Conservation (phyloP, 2,329 filamentous ascomycete species). For the Trichophyton mentagrophytes region DNA sequence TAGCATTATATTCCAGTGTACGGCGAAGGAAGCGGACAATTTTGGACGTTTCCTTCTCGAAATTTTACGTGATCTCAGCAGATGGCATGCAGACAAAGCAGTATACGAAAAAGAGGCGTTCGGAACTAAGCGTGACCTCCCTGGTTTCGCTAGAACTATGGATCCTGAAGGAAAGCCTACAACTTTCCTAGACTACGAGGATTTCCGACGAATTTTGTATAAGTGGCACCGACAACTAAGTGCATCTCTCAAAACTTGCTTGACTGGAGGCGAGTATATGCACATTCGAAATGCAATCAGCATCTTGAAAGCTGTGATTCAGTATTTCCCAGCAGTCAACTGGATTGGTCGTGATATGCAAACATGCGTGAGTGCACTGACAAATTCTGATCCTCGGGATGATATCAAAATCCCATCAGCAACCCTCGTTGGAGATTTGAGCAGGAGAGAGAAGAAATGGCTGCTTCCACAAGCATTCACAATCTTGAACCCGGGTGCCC, state of each 20-base stretch:
- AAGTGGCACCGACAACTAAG: conserved; percentile 82
- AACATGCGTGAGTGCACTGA: conserved; percentile 31
- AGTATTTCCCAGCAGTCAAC: conserved; percentile 77
- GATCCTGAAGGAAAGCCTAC: conserved; percentile 58
- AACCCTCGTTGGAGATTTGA: conserved; percentile 38
- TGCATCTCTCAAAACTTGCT: conserved; percentile 65
- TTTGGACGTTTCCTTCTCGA: conserved; percentile 84
- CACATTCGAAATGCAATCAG: conserved; percentile 94
- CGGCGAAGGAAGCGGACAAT: conserved; percentile 80
- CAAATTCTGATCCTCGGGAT: conserved; percentile 33
- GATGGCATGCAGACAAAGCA: conserved; percentile 69
- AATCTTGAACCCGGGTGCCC: conserved; percentile 18
- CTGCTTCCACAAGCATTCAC: conserved; percentile 36
- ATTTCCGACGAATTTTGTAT: conserved; percentile 73
- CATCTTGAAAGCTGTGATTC: conserved; percentile 65
- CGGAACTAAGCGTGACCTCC: conserved; percentile 50
- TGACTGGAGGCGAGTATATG: conserved; percentile 83
- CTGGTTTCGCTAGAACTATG: conserved; percentile 66
- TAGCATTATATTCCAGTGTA: conserved; percentile 75
- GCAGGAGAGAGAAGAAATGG: conserved; percentile 38
- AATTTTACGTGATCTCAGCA: conserved; percentile 62
- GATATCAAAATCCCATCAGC: conserved; percentile 39
- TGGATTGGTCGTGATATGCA: conserved; percentile 56
- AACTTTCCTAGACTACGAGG: conserved; percentile 65
- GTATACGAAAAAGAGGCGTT: conserved; percentile 74